Evolutionary conservation across 2,329 filamentous ascomycete species (phyloP).

Genomic region (Capronia epimyces): DNA sequence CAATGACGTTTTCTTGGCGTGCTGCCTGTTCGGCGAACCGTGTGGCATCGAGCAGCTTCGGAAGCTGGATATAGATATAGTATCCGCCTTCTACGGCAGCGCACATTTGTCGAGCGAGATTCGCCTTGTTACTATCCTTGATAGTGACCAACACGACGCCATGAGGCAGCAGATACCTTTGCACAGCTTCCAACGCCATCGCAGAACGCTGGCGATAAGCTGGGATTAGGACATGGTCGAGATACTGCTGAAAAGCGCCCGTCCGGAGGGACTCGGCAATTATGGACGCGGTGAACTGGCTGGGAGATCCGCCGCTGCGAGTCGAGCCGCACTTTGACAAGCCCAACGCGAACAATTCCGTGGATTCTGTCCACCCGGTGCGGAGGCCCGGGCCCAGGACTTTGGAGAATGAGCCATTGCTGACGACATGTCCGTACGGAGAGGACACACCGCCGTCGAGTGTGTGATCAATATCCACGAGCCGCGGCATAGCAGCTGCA

Average conservation of each 20-base stretch:
- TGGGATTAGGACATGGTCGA: conserved; percentile 50
- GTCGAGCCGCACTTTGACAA: conserved; percentile 55
- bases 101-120: conserved; percentile 21
- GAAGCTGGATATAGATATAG: conserved; percentile 72
- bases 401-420: conserved; percentile 87
- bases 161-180: conserved; percentile 55
- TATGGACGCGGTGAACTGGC: conserved; percentile 53
- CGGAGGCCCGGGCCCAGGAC: conserved; percentile 72
- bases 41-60: conserved; percentile 47
- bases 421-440: conserved; percentile 71
- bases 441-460: conserved; percentile 57
- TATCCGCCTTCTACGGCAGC: conserved; percentile 66
- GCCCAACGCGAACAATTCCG: conserved; percentile 54
- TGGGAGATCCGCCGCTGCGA: conserved; percentile 54
- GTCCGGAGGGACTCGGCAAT: conserved; percentile 50
- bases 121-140: conserved; percentile 19
- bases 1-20: conserved; percentile 58
- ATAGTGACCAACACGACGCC: conserved; percentile 49
- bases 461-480: conserved; percentile 71
- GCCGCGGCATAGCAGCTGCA: conserved; percentile 56
- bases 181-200: conserved; percentile 55
- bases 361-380: conserved; percentile 78
- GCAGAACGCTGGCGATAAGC: conserved; percentile 50
- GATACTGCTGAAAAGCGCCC: conserved; percentile 49
- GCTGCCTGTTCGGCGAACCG: conserved; percentile 55